phyloP scores from a whole-genome alignment of 73 alveolate genomes.

The Stentor roeselii region DNA sequence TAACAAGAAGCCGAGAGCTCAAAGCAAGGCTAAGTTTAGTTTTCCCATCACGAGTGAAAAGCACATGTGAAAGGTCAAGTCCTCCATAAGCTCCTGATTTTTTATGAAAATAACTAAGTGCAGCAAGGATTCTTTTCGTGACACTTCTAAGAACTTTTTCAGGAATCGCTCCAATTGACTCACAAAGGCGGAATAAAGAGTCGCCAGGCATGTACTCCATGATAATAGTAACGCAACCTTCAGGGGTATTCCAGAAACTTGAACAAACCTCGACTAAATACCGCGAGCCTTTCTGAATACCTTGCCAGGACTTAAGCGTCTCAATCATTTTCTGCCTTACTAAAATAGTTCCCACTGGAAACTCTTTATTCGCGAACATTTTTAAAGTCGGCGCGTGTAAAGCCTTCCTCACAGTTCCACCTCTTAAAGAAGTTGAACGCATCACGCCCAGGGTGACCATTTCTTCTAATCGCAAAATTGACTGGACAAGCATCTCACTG shows the following conservation, averaged over 20 bases:
- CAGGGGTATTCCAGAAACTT: conserved; percentile 44
- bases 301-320: too few species aligned
- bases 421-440: too few species aligned
- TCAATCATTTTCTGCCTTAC: too few species aligned
- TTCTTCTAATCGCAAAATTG: too few species aligned
- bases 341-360: too few species aligned
- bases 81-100: conserved; percentile 34
- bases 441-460: too few species aligned
- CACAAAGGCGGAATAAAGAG: conserved; percentile 20
- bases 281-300: too few species aligned
- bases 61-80: conserved; percentile 26
- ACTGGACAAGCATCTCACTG: too few species aligned
- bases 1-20: too few species aligned
- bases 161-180: conserved; percentile 32
- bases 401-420: too few species aligned
- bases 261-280: conserved; percentile 34
- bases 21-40: conserved; percentile 28
- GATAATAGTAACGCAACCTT: conserved; percentile 35
- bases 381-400: too few species aligned
- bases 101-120: conserved; percentile 18
- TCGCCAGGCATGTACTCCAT: conserved; percentile 41
- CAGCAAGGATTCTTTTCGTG: conserved; percentile 3
- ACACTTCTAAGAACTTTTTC: conserved; percentile 29
- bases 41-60: conserved; percentile 31
- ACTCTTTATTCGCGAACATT: too few species aligned